Evolutionary conservation across 306 rosid species (phyloP), one percentile per base, ranked within the genome.

Genomic region (Morella rubra): DNA sequence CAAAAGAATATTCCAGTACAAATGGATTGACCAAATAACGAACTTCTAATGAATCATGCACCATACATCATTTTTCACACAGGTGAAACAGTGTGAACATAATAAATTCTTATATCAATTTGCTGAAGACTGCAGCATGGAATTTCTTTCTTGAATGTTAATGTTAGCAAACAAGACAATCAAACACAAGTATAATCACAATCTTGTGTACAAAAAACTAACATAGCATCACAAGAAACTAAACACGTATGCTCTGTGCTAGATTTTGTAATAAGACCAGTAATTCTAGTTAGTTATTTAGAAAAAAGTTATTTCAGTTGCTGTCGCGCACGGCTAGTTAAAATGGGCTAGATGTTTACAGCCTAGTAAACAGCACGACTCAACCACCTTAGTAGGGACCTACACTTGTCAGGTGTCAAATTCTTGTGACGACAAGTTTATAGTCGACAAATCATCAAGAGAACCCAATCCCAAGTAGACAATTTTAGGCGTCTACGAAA

Each of bases 1-100:
- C 13, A 74, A 20, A 73, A 72, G 37, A 65, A 22, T 32, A 32
- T 15, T 71, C 77, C 84, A 52, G 73, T 71, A 77, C 42, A 61
- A 15, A 52, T 61, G 14, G 68, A 73, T 67, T 72, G 41, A 67
- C 7, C 37, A 54, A 61, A 50, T 72, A 44, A 74, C 5, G 67
- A 67, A 53, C 55, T 75, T 50, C 15, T 65, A 27, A 42, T 9
- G 9, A 65, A 65, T 41, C 13, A 65, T 65, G 22, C 71, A 42
- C 42, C 50, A 8, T 62, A 37, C 16, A 15, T 37, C 49, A 18
- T 13, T 65, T 4, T 11, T 47, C 41, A 5, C 18, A 22, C 24
- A 64, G 40, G 19, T 64, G 22, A 64, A 65, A 65, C 70, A 65
- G 8, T 0, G 18, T 41, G 49, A 13, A 32, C 9, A 8, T 14